Evolutionary conservation across 306 rosid genomes (phyloP), one percentile per base, ranked within the genome.

Genomic region (Ammopiptanthus mongolicus): DNA sequence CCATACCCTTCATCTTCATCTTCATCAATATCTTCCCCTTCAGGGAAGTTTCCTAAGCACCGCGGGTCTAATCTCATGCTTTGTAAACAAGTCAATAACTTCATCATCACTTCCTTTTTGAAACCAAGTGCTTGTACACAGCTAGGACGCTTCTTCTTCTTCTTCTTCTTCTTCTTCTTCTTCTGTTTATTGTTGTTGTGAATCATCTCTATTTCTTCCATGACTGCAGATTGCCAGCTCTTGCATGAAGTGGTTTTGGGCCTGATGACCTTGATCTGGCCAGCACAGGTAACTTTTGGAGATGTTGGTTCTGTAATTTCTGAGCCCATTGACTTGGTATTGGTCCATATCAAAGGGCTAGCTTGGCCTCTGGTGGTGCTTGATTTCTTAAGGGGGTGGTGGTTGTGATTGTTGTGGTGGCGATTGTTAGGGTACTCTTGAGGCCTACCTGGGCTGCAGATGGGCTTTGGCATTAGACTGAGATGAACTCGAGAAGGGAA

Each of bases 131-230:
- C 64, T 19, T 89, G 91, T 0, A 64, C 86, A 96, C 90, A 93
- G 29, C 14, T 58, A 53, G 83, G 59, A 57, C 80, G 87, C 86
- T 84, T 84, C 70, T 83, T 87, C 52, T 82, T n/a, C n/a, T n/a
- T n/a, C n/a, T n/a, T n/a, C n/a, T n/a, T n/a, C n/a, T n/a, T n/a
- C n/a, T n/a, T n/a, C n/a, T n/a, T n/a, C 86, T 84, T 84, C 70
- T 83, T 87, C 52, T 82, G 84, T 55, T 88, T 82, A 44, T 83
- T 82, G 22, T 72, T 78, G 9, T 66, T 84, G 86, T 91, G 97
- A 51, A 91, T 83, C 79, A 84, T 87, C 85, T 95, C 99, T 71
- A 95, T 91, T 82, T 95, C 97, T 44, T 92, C 99, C 99, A 95
- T 90, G 18, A 95, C 93, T 0, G 99, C 85, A n/a, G n/a, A n/a